Evolutionary conservation across 495 filamentous ascomycete species (phyloP), one percentile per base, ranked within the genome.

Genomic region (Penicillium waksmanii): DNA sequence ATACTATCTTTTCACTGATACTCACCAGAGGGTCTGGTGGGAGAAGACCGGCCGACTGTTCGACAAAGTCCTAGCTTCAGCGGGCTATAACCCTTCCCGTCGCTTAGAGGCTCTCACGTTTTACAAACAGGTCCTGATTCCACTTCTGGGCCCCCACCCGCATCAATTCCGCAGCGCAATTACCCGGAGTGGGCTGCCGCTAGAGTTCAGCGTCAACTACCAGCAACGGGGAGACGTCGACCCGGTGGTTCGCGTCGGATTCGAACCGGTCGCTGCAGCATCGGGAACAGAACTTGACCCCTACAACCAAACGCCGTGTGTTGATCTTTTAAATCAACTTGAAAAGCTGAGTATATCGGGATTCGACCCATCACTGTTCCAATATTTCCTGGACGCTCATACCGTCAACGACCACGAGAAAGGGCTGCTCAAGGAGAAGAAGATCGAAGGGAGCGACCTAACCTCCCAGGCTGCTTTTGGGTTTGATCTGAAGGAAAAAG

Each of bases 191-290:
- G 65, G 59, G 3, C 50, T 64, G 3, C 56, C 62, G 2, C 31
- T 68, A 7, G 65, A 65, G 17, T 61, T 55, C 44, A 68, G 65
- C 25, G 15, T 68, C 19, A 68, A 68, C 38, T 68, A 57, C 50
- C 58, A 64, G 27, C 34, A 61, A 33, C 0, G 11, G 2, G 33
- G 17, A 42, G 17, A 17, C 8, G 15, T 21, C 11, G 33, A 55
- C 2, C 65, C 48, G 2, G 18, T 63, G 1, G 25, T 62, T 2
- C 58, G 65, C 5, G 58, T 65, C 17, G 62, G 50, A 8, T 61
- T 68, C n/a, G 65, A 68, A 21, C 65, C 65, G 0, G 33, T 68
- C 2, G 50, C 27, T 19, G 10, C 3, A 10, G 23, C 44, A 1
- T 64, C 65, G 1, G 61, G 61, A 0, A 57, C 57, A 5, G 21